A percentile compares a stretch with the other conserved stretches of the same genome.
Conservation (phyloP, 192 early-diverging fungal species). For the Physocladia obscura region DNA sequence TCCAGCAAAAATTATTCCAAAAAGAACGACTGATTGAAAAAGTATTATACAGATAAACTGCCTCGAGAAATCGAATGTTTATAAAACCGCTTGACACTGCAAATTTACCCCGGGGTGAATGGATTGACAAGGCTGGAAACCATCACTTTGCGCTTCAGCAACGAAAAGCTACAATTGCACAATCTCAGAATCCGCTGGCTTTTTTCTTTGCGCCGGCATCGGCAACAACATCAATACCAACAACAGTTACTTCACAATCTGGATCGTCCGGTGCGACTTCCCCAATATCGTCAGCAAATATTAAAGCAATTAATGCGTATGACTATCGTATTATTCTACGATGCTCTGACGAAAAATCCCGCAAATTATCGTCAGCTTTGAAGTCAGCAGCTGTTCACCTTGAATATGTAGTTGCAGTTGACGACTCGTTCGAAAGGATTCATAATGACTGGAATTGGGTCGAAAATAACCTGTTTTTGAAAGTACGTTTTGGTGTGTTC, state of each 20-base stretch:
- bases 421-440: conserved; percentile 55
- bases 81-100: conserved; percentile 48
- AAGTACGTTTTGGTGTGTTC: conserved; percentile 31
- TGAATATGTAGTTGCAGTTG: conserved; percentile 51
- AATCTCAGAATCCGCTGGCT: conserved; percentile 29
- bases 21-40: no score
- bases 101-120: conserved; percentile 28
- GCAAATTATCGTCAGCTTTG: neutral
- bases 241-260: neutral
- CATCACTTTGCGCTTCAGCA: conserved; percentile 55
- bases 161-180: conserved; percentile 25
- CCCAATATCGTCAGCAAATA: conserved; percentile 15
- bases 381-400: conserved; percentile 13
- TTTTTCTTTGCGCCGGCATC: neutral
- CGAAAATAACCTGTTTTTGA: conserved; percentile 49
- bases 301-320: conserved; percentile 39
- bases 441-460: conserved; percentile 62
- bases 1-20: no score
- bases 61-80: no score
- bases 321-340: conserved; percentile 51
- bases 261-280: neutral
- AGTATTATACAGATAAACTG: no score
- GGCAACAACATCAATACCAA: neutral
- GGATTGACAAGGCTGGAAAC: conserved; percentile 54
- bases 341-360: conserved; percentile 11